phyloP scores from a whole-genome alignment of 106 monocot genomes.

The Dactylorhiza incarnata region DNA sequence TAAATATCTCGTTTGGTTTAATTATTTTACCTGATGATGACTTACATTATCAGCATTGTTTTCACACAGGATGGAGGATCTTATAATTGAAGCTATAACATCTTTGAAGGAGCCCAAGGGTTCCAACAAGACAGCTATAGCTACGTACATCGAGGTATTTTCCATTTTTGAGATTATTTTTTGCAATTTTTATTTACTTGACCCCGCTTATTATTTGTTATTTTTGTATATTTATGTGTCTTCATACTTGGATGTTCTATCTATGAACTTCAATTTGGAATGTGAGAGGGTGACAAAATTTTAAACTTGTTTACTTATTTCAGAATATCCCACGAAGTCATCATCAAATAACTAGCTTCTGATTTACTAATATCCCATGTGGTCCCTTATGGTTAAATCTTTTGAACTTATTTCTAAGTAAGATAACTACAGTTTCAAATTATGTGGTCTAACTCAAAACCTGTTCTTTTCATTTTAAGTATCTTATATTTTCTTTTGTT shows the following conservation, averaged over 20 bases:
- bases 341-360: not conserved
- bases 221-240: not conserved
- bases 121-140: constrained; percentile 65
- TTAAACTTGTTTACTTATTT: not conserved
- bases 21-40: constrained; percentile 1
- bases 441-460: not conserved
- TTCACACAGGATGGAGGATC: constrained; percentile 50
- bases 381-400: not conserved
- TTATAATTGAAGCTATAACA: constrained; percentile 71
- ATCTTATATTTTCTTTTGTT: not conserved
- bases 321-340: not conserved
- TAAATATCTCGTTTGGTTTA: constrained; percentile 2
- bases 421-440: not conserved
- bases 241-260: not conserved
- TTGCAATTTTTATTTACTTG: not conserved
- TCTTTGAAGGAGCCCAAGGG: constrained; percentile 67
- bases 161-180: not conserved
- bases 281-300: not conserved
- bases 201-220: not conserved
- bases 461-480: not conserved
- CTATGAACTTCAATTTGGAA: not conserved
- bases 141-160: constrained; percentile 72
- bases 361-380: not conserved
- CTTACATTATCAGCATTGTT: constrained; percentile 1
- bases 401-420: not conserved